These are phyloP conservation scores for Globisporangium cederbergense DNA, from an alignment of 352 stramenopile genomes.

Conservation along the genomic window DNA sequence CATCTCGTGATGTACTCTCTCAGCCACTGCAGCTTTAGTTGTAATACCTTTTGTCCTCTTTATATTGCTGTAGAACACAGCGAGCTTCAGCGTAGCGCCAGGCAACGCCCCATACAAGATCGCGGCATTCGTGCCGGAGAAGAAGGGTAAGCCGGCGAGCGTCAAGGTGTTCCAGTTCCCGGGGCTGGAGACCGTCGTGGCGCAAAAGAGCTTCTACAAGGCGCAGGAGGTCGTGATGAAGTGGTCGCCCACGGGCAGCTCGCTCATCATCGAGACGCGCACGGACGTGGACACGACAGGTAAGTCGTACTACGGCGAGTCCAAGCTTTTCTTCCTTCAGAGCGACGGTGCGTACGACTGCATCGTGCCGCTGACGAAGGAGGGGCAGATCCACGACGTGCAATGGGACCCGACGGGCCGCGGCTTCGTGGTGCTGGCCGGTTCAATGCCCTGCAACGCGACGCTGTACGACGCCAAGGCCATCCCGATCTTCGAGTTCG, in stretches of 20 bases:
- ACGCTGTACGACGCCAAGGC: constrained; percentile 96
- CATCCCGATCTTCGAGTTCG: constrained; percentile 95
- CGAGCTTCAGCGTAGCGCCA: constrained; percentile 84
- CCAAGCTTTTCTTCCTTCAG: constrained; percentile 94
- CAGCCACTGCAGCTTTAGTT: background rate
- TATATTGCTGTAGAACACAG: constrained; percentile 42
- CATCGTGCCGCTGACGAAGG: constrained; percentile 87
- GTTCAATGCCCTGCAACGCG: constrained; percentile 93
- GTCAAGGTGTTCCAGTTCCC: constrained; percentile 86
- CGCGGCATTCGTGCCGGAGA: constrained; percentile 85
- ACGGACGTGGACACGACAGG: constrained; percentile 91
- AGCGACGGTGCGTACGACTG: constrained; percentile 89
- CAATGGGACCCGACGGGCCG: constrained; percentile 92
- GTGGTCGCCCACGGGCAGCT: constrained; percentile 84
- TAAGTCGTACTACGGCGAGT: constrained; percentile 98
- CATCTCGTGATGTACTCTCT: background rate
- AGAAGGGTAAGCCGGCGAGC: constrained; percentile 87
- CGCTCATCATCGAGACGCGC: constrained; percentile 89
- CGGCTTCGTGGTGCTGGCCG: constrained; percentile 94
- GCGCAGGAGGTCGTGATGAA: constrained; percentile 88
- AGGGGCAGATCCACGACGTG: constrained; percentile 93
- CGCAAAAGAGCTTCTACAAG: constrained; percentile 90
- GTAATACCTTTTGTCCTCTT: background rate
- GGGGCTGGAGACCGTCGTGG: constrained; percentile 51
- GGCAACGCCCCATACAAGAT: constrained; percentile 79